These are phyloP conservation scores for Ambrosiella xylebori DNA, from an alignment of 2,329 filamentous ascomycete genomes.

Conservation along the genomic window DNA sequence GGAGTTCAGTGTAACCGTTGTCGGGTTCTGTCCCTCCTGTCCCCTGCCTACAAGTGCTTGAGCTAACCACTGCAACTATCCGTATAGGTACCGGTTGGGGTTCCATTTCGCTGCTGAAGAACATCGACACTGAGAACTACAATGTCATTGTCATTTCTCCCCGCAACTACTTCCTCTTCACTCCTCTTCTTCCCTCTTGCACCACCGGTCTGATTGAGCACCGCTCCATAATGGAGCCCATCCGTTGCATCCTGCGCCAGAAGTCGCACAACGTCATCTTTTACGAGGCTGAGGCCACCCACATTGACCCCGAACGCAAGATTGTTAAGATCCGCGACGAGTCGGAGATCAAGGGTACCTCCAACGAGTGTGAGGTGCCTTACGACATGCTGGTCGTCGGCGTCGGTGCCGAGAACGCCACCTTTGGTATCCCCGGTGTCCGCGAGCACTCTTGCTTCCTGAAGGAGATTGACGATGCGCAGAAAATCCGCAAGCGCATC, in stretches of 20 bases:
- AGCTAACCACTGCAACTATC: not conserved
- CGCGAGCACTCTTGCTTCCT: conserved; percentile 92
- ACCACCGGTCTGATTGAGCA: conserved; percentile 96
- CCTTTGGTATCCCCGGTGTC: conserved; percentile 92
- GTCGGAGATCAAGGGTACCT: conserved; percentile 77
- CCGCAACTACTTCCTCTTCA: conserved; percentile 99
- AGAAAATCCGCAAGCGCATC: conserved; percentile 92
- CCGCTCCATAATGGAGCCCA: conserved; percentile 98
- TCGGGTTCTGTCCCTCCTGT: not conserved
- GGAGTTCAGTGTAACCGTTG: not conserved
- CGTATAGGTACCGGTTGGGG: conserved; percentile 77
- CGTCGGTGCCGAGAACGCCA: conserved; percentile 95
- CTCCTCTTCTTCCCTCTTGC: conserved; percentile 88
- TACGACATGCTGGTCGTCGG: conserved; percentile 98
- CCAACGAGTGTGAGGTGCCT: conserved; percentile 68
- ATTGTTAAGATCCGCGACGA: conserved; percentile 79
- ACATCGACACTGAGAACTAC: conserved; percentile 97
- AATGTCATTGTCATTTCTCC: conserved; percentile 96
- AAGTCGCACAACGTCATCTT: conserved; percentile 88
- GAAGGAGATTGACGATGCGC: conserved; percentile 94
- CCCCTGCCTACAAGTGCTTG: not conserved
- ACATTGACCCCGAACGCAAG: conserved; percentile 84
- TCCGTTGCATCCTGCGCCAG: conserved; percentile 86
- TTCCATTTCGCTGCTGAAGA: conserved; percentile 90
- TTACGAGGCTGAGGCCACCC: conserved; percentile 94